phyloP scores from a whole-genome alignment of 371 early-diverging fungal species.

The Rhizopus sp. region DNA sequence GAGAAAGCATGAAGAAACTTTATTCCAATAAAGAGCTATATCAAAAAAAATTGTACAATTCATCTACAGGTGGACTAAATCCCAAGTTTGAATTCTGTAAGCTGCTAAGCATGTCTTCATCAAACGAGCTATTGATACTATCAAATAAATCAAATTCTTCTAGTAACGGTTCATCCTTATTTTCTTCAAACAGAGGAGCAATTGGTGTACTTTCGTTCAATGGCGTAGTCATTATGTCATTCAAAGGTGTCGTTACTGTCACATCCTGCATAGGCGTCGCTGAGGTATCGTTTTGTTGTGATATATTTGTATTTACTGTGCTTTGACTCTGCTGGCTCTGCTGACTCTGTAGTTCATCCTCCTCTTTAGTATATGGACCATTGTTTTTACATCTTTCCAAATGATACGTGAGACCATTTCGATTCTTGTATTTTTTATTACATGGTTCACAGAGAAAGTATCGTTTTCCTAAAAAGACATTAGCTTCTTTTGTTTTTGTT shows the following conservation, averaged over 20 bases:
- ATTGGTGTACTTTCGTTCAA: not conserved
- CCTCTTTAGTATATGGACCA: conserved; percentile 22
- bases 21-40: conserved; percentile 36
- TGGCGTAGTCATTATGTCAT: not conserved
- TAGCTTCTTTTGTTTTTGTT: not conserved
- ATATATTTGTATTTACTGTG: conserved; percentile 1
- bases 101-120: conserved; percentile 2
- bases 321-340: not conserved
- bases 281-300: conserved; percentile 36
- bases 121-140: conserved; percentile 3
- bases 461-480: conserved; percentile 11
- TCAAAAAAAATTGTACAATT: conserved; percentile 2
- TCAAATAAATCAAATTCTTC: conserved; percentile 6
- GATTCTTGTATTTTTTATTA: conserved; percentile 48
- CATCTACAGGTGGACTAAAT: conserved; percentile 1
- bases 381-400: conserved; percentile 41
- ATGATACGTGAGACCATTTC: conserved; percentile 45
- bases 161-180: not conserved
- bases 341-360: conserved; percentile 22
- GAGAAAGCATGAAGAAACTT: conserved; percentile 66
- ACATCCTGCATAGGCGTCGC: conserved; percentile 51
- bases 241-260: conserved; percentile 24
- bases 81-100: conserved; percentile 2
- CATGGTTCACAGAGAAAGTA: conserved; percentile 49
- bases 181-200: not conserved